Conservation (phyloP, 1,284 basidiomycete genomes). For the Trichosporon sp. region DNA sequence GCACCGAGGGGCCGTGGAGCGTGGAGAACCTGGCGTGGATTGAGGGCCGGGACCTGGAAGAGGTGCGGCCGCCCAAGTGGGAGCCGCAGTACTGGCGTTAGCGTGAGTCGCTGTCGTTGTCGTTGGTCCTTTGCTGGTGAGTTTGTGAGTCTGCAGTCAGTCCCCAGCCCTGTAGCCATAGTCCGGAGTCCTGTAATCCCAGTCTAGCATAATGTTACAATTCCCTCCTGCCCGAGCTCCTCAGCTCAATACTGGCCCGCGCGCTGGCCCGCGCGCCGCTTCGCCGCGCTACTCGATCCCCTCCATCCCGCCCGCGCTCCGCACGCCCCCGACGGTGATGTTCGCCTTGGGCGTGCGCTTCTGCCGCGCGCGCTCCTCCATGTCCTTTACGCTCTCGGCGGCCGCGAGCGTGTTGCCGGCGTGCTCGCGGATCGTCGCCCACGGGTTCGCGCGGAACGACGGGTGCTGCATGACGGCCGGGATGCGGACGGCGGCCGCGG, state of each 20-base stretch:
- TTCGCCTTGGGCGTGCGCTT: slow-evolving; percentile 8
- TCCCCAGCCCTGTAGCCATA: background rate
- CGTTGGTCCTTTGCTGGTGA: background rate
- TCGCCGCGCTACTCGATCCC: slow-evolving; percentile 17
- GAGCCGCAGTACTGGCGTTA: background rate
- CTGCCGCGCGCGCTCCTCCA: slow-evolving; percentile 10
- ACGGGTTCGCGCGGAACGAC: slow-evolving; percentile 45
- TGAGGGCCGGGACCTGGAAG: background rate
- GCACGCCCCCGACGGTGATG: background rate
- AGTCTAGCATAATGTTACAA: background rate
- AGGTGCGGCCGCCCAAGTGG: background rate
- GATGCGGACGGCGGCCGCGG: slow-evolving; percentile 36
- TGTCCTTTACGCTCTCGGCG: slow-evolving; percentile 17
- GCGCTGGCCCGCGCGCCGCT: background rate
- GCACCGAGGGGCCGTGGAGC: background rate
- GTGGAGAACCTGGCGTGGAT: background rate
- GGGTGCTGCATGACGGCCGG: slow-evolving; percentile 45
- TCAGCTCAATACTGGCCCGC: background rate
- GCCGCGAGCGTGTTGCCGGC: slow-evolving; percentile 41
- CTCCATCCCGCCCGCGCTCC: slow-evolving; percentile 11
- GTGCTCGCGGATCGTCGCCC: slow-evolving; percentile 48
- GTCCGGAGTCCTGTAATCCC: background rate
- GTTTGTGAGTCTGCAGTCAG: background rate
- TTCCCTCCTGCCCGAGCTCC: background rate
- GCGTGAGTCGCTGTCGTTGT: background rate